phyloP scores from a whole-genome alignment of 352 stramenopile species.

The Phytophthora constricta region DNA sequence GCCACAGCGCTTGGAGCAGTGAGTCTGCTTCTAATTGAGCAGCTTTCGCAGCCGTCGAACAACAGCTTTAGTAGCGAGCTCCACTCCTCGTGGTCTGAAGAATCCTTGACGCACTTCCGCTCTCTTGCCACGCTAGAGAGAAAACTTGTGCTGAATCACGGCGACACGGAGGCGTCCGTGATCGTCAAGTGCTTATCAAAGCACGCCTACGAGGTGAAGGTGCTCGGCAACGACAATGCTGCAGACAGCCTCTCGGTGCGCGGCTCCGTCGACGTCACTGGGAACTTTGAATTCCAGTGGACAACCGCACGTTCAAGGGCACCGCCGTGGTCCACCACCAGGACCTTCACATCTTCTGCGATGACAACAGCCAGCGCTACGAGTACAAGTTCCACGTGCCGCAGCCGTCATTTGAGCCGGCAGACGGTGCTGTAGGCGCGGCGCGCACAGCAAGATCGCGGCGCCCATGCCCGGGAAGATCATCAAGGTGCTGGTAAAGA shows the following conservation, averaged over 20 bases:
- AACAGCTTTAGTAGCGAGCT: constrained; percentile 51
- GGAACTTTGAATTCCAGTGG: constrained; percentile 77
- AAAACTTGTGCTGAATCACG: constrained; percentile 57
- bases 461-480: constrained; percentile 97
- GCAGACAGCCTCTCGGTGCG: constrained; percentile 33
- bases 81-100: constrained; percentile 65
- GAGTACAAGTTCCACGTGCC: constrained; percentile 86
- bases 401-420: constrained; percentile 54
- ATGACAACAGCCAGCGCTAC: constrained; percentile 75
- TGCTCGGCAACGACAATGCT: constrained; percentile 34
- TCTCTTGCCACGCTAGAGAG: constrained; percentile 63
- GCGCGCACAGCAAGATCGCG: constrained; percentile 63
- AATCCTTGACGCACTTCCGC: constrained; percentile 63
- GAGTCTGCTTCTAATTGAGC: constrained; percentile 76
- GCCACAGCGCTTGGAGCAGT: constrained; percentile 77
- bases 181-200: constrained; percentile 49
- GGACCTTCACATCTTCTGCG: constrained; percentile 78
- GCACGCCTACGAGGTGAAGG: constrained; percentile 52
- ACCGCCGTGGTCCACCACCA: constrained; percentile 73
- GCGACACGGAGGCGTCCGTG: constrained; percentile 47
- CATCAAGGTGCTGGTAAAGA: constrained; percentile 88
- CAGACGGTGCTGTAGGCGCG: constrained; percentile 26
- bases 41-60: constrained; percentile 41
- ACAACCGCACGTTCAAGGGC: constrained; percentile 68
- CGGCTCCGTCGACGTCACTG: constrained; percentile 42